Base-by-base conservation (phyloP, 2,329 filamentous ascomycete genomes). In the Fusarium foetens region DNA sequence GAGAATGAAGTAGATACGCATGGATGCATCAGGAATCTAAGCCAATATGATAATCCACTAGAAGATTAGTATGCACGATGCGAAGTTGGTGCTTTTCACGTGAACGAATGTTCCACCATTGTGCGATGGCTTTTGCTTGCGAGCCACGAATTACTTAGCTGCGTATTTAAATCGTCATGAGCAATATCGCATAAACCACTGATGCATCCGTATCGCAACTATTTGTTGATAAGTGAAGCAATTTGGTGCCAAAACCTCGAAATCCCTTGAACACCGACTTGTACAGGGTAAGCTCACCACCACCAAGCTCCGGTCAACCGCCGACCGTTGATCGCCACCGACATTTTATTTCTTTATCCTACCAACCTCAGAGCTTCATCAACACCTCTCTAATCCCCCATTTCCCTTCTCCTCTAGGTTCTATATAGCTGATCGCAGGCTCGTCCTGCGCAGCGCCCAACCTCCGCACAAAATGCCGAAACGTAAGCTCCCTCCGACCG, bases 401-500 rank as follows among this genome's bases (percentile, higher is more conserved):
- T 19, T 39, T 6, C 10, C 51, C 8, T 45, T 23, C 14, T 16
- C 6, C 11, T 27, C 12, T 21, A 46, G 49, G 23, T 2, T 12
- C 16, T 38, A 14, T 51, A 36, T 11, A 54, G 65, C 64, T 68
- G 51, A 9, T 21, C 29, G 63, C 58, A 70, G 67, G 67, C 23
- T 39, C 21, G 58, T 52, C 69, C 67, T 77, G 66, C 49, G n/a
- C 53, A 49, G 66, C 49, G 48, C 42, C 48, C 27, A 45, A 25
- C 10, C 25, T 19, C 25, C 17, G 31, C 23, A 35, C 42, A 29
- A 55, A 45, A 80, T 80, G 78, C 52, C 61, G 9, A 80, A 80
- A 58, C 75, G 78, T 33, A 79, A 75, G 58, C 63, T 61, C 54
- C 59, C 63, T 38, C 35, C 41, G 13, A 46, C 43, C 41, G 70